Evolutionary conservation across 192 early-diverging fungal species (phyloP).

Genomic region (Gonapodya prolifera): DNA sequence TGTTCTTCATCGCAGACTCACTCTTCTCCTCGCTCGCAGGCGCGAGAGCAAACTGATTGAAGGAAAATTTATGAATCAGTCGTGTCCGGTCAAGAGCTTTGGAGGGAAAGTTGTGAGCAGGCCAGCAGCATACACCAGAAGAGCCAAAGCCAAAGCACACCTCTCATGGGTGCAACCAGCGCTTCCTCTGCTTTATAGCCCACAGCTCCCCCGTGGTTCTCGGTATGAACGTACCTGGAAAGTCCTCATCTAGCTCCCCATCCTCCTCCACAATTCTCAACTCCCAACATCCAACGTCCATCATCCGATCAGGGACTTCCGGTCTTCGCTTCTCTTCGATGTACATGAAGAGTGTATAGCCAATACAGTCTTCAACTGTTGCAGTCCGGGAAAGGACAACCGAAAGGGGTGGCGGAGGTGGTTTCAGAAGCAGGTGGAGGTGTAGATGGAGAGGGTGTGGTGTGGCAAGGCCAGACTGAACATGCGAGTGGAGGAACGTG

Average conservation of each 20-base stretch:
- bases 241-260: slow-evolving; percentile 90
- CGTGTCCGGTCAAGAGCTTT: slow-evolving; percentile 75
- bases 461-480: background rate
- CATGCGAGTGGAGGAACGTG: too few relatives aligned
- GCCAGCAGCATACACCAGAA: too few relatives aligned
- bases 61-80: slow-evolving; percentile 72
- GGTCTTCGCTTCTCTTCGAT: slow-evolving; percentile 55
- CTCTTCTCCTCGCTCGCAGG: slow-evolving; percentile 61
- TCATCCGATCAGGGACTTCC: slow-evolving; percentile 39
- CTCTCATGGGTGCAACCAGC: background rate
- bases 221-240: slow-evolving; percentile 52
- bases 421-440: background rate
- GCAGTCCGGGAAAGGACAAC: slow-evolving; percentile 19
- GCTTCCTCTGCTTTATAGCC: background rate
- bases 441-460: background rate
- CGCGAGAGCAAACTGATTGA: slow-evolving; percentile 85
- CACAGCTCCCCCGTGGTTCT: background rate
- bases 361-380: slow-evolving; percentile 86
- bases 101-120: background rate
- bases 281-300: slow-evolving; percentile 65
- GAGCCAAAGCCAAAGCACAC: background rate
- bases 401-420: background rate
- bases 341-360: slow-evolving; percentile 81
- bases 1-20: too few relatives aligned
- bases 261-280: slow-evolving; percentile 91